These are phyloP conservation scores for Phialophora verrucosa DNA, from an alignment of 2,329 filamentous ascomycete genomes.

Conservation along the genomic window DNA sequence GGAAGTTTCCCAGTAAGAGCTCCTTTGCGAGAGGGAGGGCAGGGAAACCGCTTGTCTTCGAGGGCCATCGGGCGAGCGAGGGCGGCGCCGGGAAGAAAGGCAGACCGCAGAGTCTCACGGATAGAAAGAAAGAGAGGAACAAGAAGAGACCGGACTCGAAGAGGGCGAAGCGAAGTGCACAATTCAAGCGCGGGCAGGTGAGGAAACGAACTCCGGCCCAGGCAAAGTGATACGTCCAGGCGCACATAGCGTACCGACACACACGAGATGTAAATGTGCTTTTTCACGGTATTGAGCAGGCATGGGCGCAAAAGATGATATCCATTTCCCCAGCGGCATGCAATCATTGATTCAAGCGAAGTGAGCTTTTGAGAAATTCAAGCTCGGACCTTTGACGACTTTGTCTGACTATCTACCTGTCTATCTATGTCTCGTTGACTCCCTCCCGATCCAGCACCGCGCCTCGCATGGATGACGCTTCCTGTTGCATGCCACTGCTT, in stretches of 20 bases:
- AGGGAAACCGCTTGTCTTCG: slow-evolving; percentile 46
- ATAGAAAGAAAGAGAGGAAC: slow-evolving; percentile 5
- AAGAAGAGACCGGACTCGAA: slow-evolving; percentile 12
- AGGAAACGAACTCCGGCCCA: slow-evolving; percentile 2
- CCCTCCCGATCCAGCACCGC: not conserved
- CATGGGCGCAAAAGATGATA: not conserved
- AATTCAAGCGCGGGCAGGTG: slow-evolving; percentile 7
- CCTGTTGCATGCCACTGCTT: not conserved
- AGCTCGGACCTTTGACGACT: not conserved
- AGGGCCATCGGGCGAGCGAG: slow-evolving; percentile 50
- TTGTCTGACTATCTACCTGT: not conserved
- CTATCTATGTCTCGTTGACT: not conserved
- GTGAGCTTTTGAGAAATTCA: not conserved
- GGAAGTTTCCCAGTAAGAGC: slow-evolving; percentile 36
- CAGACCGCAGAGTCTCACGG: not conserved
- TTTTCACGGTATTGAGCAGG: not conserved
- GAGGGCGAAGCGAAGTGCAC: slow-evolving; percentile 7
- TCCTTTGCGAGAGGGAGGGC: not conserved
- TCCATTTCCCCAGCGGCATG: not conserved
- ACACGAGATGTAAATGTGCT: not conserved
- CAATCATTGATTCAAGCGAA: not conserved
- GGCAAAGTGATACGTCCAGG: not conserved
- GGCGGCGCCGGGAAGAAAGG: not conserved
- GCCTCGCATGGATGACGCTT: not conserved
- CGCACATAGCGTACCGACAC: not conserved